Evolutionary conservation across 306 rosid genomes (phyloP).

Genomic region (Quercus ilex): DNA sequence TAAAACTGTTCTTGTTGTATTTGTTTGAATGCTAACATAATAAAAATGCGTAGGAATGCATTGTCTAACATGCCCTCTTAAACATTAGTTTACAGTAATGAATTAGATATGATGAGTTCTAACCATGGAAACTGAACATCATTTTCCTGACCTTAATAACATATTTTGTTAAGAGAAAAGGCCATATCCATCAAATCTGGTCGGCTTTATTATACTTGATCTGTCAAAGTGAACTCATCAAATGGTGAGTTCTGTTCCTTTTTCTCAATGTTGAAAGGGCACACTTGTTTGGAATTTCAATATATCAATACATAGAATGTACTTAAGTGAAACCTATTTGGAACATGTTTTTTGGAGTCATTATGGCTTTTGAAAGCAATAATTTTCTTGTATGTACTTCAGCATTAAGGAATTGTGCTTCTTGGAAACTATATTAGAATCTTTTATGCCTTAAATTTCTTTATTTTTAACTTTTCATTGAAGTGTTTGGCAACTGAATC

Average conservation of each 20-base stretch:
- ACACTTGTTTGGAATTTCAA: not conserved
- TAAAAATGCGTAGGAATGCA: not conserved
- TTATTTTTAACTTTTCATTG: not conserved
- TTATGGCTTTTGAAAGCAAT: not conserved
- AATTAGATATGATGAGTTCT: not conserved
- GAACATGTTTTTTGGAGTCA: not conserved
- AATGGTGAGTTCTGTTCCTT: not conserved
- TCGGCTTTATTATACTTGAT: not conserved
- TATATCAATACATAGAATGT: not conserved
- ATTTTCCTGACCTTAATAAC: not conserved
- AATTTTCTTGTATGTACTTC: not conserved
- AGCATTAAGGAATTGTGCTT: not conserved
- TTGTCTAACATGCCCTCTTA: not conserved
- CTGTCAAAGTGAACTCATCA: not conserved
- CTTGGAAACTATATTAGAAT: slow-evolving; percentile 3
- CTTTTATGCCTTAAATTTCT: not conserved
- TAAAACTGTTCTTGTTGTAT: not conserved
- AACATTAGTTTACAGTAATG: not conserved
- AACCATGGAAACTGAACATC: not conserved
- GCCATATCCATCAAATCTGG: not conserved
- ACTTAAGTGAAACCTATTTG: not conserved
- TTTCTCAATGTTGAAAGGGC: not conserved
- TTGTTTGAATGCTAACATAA: not conserved
- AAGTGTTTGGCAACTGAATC: not conserved
- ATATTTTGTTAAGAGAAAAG: not conserved